Base-by-base conservation (phyloP, 2,329 filamentous ascomycete species). In the Neoarthrinium moseri region DNA sequence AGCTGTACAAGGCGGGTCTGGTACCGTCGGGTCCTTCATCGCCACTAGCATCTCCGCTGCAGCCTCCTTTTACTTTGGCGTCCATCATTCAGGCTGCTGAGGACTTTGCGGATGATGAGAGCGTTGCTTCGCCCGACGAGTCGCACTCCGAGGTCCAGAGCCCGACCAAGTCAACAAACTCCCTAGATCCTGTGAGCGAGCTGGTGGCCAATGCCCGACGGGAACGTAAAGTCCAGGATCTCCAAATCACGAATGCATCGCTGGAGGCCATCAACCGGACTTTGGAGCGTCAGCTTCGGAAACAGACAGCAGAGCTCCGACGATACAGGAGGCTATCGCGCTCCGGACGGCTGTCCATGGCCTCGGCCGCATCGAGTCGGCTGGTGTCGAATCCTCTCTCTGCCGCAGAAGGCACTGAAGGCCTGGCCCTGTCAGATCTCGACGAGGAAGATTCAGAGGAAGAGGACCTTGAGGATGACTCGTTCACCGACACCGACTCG, bases 211-310 rank as follows among this genome's bases (percentile, higher is more conserved):
- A 90, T 62, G 94, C 94, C 12, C 82, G 94, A 23, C 81, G 90
- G 27, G 94, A 97, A 66, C 83, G 94, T 50, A 99, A 97, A 70
- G 91, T 99, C 1, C 81, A 97, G 55, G 94, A 99, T 63, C 74
- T 99, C 5, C 90, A 99, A 63, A 99, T 99, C 52, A 96, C 88
- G 45, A 99, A 99, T 60, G 94, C 90, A 1, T 96, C 91, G 2
- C 77, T 99, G 3, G 81, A 96, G 46, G 94, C 94, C 32, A 97
- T 99, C 69, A 99, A 99, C 62, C 80, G 91, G 43, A 94, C 91
- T 0, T 72, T 99, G 0, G 94, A 99, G 68, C 82, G 90, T 20
- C 90, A 97, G 62, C 78, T 99, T 57, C 83, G 91, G 21, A 95
- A 95, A 62, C 92, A 97, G 59, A 92, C 88, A 29, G 81, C 87